A percentile compares a stretch with the other conserved stretches of the same genome.
Conservation (phyloP, 352 stramenopile species). For the Ophiocytium majus region DNA sequence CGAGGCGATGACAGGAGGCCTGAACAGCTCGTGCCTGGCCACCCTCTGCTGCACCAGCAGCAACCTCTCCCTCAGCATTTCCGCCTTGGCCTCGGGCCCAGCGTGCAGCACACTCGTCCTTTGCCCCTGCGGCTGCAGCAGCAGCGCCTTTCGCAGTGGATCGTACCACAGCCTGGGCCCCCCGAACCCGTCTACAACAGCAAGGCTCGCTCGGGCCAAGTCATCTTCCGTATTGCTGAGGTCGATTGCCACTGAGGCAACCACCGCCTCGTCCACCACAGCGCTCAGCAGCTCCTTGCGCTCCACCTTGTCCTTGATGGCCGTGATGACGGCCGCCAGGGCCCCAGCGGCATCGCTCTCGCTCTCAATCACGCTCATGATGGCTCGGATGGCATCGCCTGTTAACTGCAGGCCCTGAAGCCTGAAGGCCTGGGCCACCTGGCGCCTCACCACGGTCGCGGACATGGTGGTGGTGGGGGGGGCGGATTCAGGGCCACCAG, state of each 20-base stretch:
- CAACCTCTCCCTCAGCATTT: constrained; percentile 45
- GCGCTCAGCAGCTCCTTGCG: constrained; percentile 3
- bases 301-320: constrained; percentile 23
- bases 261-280: constrained; percentile 53
- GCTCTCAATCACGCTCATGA: background rate
- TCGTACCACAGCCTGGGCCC: constrained; percentile 50
- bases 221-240: constrained; percentile 57
- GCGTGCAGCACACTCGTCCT: constrained; percentile 1
- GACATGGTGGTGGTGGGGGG: background rate
- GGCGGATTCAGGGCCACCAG: too few relatives aligned
- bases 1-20: constrained; percentile 40
- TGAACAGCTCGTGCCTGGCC: constrained; percentile 44
- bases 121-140: constrained; percentile 23
- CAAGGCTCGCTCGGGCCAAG: constrained; percentile 39
- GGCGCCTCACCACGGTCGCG: background rate
- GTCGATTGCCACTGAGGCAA: constrained; percentile 51
- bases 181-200: constrained; percentile 49
- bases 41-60: constrained; percentile 43
- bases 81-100: constrained; percentile 24
- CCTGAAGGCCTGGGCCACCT: constrained; percentile 20
- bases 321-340: background rate
- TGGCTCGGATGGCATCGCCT: background rate
- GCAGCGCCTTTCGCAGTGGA: constrained; percentile 41
- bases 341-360: background rate
- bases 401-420: constrained; percentile 17